Percentiles rank a stretch among this genome's conserved stretches.
phyloP scores from a whole-genome alignment of 257 asterid genomes.

The Echites panduratus region DNA sequence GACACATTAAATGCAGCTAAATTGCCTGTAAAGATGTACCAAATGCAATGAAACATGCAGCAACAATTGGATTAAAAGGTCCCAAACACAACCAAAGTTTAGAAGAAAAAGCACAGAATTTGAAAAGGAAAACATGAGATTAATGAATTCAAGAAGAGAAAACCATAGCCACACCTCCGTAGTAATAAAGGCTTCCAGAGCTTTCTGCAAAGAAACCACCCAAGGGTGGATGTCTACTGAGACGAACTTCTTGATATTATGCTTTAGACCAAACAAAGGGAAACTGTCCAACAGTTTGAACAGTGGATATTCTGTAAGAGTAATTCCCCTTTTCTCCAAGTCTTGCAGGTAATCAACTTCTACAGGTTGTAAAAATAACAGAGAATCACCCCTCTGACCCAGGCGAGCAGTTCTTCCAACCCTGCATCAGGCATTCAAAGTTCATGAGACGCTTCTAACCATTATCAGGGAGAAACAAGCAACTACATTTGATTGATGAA shows the following conservation, averaged over 20 bases:
- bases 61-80: background rate
- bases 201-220: constrained; percentile 70
- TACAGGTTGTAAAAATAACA: constrained; percentile 70
- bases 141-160: background rate
- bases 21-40: background rate
- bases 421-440: constrained; percentile 35
- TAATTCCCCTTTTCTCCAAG: constrained; percentile 78
- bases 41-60: background rate
- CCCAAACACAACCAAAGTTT: background rate
- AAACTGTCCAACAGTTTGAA: constrained; percentile 62
- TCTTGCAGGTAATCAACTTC: constrained; percentile 75
- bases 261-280: constrained; percentile 34
- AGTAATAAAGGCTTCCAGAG: constrained; percentile 63
- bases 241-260: constrained; percentile 44
- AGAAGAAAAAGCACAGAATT: background rate
- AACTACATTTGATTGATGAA: background rate
- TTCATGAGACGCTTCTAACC: background rate
- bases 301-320: constrained; percentile 65
- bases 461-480: background rate
- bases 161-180: constrained; percentile 39
- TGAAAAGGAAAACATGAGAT: background rate
- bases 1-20: background rate
- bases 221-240: constrained; percentile 84
- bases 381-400: constrained; percentile 77
- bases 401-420: constrained; percentile 98